Conservation (phyloP, 352 stramenopile genomes). For the Phytophthora meadii region DNA sequence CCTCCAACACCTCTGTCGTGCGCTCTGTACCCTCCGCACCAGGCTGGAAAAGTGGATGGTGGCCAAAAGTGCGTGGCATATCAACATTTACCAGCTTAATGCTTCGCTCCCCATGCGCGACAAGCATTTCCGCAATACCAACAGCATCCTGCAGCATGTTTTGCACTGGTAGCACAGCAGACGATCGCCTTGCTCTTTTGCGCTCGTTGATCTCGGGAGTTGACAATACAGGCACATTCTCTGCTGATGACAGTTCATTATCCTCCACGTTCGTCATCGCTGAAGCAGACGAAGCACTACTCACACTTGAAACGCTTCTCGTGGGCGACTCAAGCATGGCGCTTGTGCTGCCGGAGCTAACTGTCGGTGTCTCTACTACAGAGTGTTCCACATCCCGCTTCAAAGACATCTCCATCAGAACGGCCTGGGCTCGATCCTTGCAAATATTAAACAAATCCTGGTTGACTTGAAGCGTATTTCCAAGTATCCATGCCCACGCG, state of each 20-base stretch:
- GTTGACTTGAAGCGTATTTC: slow-evolving; percentile 87
- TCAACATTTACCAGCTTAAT: slow-evolving; percentile 86
- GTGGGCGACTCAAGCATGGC: slow-evolving; percentile 34
- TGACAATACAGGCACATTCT: neutral
- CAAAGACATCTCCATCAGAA: slow-evolving; percentile 77
- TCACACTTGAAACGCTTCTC: slow-evolving; percentile 37
- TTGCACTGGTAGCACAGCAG: slow-evolving; percentile 39
- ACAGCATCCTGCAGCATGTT: slow-evolving; percentile 76
- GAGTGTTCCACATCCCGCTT: slow-evolving; percentile 64
- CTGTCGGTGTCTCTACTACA: slow-evolving; percentile 22
- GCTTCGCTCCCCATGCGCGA: slow-evolving; percentile 80
- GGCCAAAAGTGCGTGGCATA: slow-evolving; percentile 87
- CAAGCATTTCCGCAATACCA: slow-evolving; percentile 81
- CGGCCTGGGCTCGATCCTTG: slow-evolving; percentile 72
- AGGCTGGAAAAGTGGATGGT: slow-evolving; percentile 80
- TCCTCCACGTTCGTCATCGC: slow-evolving; percentile 27
- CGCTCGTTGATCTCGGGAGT: slow-evolving; percentile 16
- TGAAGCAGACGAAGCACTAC: slow-evolving; percentile 39
- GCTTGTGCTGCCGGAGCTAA: slow-evolving; percentile 30
- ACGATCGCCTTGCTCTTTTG: slow-evolving; percentile 37
- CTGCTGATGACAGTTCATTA: slow-evolving; percentile 12
- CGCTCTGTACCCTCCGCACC: slow-evolving; percentile 74
- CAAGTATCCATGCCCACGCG: slow-evolving; percentile 81
- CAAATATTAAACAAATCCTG: slow-evolving; percentile 88
- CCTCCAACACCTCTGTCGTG: slow-evolving; percentile 83